Evolutionary conservation across 768 basidiomycete species (phyloP), one percentile per base, ranked within the genome.

Genomic region (Leucosporidium creatinivorum): DNA sequence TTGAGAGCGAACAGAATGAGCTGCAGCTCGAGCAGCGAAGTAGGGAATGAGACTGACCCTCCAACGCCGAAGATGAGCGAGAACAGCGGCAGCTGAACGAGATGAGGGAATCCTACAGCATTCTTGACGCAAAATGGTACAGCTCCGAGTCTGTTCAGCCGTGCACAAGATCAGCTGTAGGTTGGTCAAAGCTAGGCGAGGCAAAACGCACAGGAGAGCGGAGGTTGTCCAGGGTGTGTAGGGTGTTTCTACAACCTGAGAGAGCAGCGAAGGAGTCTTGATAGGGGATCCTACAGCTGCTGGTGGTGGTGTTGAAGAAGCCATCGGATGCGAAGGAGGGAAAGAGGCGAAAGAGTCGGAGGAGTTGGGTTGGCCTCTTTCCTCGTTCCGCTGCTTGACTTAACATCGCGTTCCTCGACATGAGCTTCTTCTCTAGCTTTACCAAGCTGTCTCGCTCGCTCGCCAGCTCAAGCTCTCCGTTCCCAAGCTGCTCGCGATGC

Each of bases 31-130:
- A 33, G 33, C 33, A 33, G 33, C 33, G 33, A 33, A 33, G 33
- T 33, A 33, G 33, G 33, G 10, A 33, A 33, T 4, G 33, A 33
- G n/a, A 33, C 33, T 33, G 5, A 66, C 67, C 67, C 67, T 12
- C 44, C 47, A 0, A 62, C 60, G n/a, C 58, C 70, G 31, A 72
- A 66, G 44, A 72, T 61, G 23, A 55, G 92, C 3, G 93, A 94
- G 64, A 96, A 85, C 49, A 96, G 80, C 3, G 94, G 94, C 26
- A 97, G 83, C 76, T 88, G 86, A 12, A 97, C 79, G 74, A 98
- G 93, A 77, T 96, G 92, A 85, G 96, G 97, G 78, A 93, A 96
- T 70, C 93, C 93, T 79, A 21, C 9, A 1, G 65, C 48, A 0
- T 19, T 7, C 23, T 57, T 58, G 31, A 72, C 70, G n/a, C 62